Conservation (phyloP, 1,284 basidiomycete genomes). For the Tylopilus microsporus region DNA sequence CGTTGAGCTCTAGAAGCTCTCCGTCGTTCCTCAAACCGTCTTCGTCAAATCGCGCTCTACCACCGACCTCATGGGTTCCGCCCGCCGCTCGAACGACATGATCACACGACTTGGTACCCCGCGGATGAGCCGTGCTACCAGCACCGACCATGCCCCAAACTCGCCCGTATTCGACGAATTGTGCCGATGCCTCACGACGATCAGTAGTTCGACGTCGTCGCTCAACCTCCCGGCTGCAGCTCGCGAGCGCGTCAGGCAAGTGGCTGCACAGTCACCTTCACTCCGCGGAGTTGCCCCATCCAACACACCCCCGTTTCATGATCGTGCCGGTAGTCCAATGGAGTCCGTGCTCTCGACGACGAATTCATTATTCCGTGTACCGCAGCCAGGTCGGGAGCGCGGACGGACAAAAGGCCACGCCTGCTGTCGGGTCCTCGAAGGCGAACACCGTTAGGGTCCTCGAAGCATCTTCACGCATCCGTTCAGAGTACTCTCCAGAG, state of each 20-base stretch:
- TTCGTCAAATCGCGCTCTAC: slow-evolving; percentile 65
- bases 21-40: slow-evolving; percentile 92
- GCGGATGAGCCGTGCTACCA: slow-evolving; percentile 42
- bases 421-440: slow-evolving; percentile 76
- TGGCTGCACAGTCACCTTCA: slow-evolving; percentile 31
- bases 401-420: slow-evolving; percentile 77
- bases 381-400: slow-evolving; percentile 60
- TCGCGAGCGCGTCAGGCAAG: slow-evolving; percentile 40
- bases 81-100: slow-evolving; percentile 34
- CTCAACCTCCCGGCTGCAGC: slow-evolving; percentile 43
- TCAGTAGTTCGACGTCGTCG: slow-evolving; percentile 66
- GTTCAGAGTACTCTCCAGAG: slow-evolving; percentile 59
- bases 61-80: slow-evolving; percentile 39
- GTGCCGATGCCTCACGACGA: slow-evolving; percentile 61
- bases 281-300: slow-evolving; percentile 26
- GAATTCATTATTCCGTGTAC: slow-evolving; percentile 58
- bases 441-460: slow-evolving; percentile 72
- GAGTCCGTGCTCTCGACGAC: slow-evolving; percentile 68
- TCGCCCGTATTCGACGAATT: slow-evolving; percentile 70
- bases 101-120: slow-evolving; percentile 42
- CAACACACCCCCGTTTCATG: slow-evolving; percentile 33
- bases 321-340: slow-evolving; percentile 65
- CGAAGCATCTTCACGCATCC: slow-evolving; percentile 62
- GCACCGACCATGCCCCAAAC: slow-evolving; percentile 38
- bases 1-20: slow-evolving; percentile 75